Evolutionary conservation across 345 rosid genomes (phyloP).

Genomic region (Syzygium jambos): DNA sequence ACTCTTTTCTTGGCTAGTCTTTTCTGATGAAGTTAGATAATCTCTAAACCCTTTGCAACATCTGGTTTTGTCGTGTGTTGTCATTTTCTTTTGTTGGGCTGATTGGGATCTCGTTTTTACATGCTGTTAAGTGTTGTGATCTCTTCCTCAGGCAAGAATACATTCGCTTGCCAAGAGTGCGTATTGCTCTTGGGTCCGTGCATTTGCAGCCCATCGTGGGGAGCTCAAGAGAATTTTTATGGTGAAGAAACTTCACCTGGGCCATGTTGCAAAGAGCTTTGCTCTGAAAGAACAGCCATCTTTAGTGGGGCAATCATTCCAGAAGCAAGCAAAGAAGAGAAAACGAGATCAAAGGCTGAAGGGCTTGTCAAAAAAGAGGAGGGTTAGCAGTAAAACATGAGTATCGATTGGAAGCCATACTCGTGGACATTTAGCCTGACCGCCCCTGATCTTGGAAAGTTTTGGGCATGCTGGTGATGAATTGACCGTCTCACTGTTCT

Average conservation of each 20-base stretch:
- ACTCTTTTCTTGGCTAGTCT: background rate
- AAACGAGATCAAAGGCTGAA: slow-evolving; percentile 59
- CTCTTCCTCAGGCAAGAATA: slow-evolving; percentile 45
- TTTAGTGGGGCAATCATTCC: slow-evolving; percentile 66
- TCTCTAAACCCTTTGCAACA: background rate
- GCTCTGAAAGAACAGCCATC: slow-evolving; percentile 90
- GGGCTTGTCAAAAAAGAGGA: slow-evolving; percentile 36
- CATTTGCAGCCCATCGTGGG: slow-evolving; percentile 86
- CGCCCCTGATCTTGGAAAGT: background rate
- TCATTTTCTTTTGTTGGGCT: background rate
- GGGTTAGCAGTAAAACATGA: slow-evolving; percentile 8
- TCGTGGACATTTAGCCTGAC: background rate
- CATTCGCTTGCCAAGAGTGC: slow-evolving; percentile 70
- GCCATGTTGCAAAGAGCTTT: slow-evolving; percentile 97
- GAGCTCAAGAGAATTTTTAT: slow-evolving; percentile 78
- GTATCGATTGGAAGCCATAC: background rate
- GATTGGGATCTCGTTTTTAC: background rate
- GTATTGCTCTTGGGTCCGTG: slow-evolving; percentile 88
- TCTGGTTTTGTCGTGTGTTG: background rate
- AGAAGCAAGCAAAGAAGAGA: slow-evolving; percentile 59
- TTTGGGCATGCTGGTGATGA: background rate
- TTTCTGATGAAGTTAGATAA: background rate
- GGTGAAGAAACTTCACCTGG: slow-evolving; percentile 90
- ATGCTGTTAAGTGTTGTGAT: background rate
- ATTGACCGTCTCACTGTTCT: background rate